These are phyloP conservation scores for Paxillus involutus DNA, from an alignment of 768 basidiomycete genomes.

Conservation along the genomic window DNA sequence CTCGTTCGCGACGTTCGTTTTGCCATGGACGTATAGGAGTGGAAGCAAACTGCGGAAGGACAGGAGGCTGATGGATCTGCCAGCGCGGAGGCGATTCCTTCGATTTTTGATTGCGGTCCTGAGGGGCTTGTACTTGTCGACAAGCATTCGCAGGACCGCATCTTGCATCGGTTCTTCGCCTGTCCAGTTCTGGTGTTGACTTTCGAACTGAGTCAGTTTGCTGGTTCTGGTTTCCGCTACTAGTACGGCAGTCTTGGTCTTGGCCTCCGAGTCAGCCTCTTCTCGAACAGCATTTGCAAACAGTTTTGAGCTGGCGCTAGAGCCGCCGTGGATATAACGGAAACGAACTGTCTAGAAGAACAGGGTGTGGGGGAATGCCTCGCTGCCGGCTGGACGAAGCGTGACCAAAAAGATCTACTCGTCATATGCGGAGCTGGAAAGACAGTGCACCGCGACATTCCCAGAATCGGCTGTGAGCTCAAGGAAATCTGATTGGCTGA, in stretches of 20 bases:
- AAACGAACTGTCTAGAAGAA: background rate
- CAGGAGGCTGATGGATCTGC: slow-evolving; percentile 23
- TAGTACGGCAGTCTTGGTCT: no score
- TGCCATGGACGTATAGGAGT: slow-evolving; percentile 8
- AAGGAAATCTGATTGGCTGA: background rate
- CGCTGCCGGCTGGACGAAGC: background rate
- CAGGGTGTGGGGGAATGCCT: background rate
- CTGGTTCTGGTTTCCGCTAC: slow-evolving; percentile 12
- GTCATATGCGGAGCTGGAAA: slow-evolving; percentile 1
- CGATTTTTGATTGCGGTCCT: slow-evolving; percentile 67
- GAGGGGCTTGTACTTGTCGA: slow-evolving; percentile 76
- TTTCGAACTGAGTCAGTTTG: slow-evolving; percentile 34
- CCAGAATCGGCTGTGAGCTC: no score
- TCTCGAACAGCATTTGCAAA: no score
- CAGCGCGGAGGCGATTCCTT: slow-evolving; percentile 44
- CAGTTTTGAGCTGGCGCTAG: background rate
- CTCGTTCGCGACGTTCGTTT: slow-evolving; percentile 34
- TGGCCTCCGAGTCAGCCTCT: no score
- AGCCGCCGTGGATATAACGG: slow-evolving; percentile 1
- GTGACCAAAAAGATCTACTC: background rate
- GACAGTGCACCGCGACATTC: no score
- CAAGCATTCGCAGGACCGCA: slow-evolving; percentile 78
- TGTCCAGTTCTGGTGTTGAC: slow-evolving; percentile 67
- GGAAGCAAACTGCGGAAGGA: background rate
- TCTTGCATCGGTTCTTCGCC: slow-evolving; percentile 73